phyloP scores from a whole-genome alignment of 805 yeast species.

The Sugiyamaella smithiae region DNA sequence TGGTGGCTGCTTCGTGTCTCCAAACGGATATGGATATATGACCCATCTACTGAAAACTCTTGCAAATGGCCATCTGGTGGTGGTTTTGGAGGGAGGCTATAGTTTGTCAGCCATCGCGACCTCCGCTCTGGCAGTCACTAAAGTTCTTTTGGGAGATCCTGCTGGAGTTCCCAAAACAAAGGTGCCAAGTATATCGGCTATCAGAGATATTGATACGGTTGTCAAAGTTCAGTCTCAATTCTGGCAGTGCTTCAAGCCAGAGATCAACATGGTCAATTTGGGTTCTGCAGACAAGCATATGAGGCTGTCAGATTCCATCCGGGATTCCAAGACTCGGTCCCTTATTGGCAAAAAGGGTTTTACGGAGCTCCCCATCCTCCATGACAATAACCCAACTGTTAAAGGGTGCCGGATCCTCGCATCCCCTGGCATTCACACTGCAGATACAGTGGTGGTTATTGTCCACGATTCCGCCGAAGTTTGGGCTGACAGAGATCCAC shows the following conservation, averaged over 20 bases:
- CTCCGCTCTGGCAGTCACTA: conserved; percentile 89
- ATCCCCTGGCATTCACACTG: conserved; percentile 59
- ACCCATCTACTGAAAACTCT: conserved; percentile 84
- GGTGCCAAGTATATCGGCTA: conserved; percentile 71
- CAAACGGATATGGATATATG: conserved; percentile 96
- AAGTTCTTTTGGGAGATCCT: conserved; percentile 90
- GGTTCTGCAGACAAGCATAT: conserved; percentile 4
- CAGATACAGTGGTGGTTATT: conserved; percentile 62
- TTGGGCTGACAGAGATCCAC: conserved; percentile 82
- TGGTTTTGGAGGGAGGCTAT: conserved; percentile 94
- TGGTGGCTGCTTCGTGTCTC: conserved; percentile 94
- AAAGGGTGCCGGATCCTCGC: conserved; percentile 65
- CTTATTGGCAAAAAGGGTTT: conserved; percentile 55
- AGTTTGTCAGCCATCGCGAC: conserved; percentile 86
- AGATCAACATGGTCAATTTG: conserved; percentile 34
- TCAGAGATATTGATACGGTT: conserved; percentile 79
- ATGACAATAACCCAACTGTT: conserved; percentile 36
- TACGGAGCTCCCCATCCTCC: conserved; percentile 62
- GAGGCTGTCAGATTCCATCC: conserved; percentile 56
- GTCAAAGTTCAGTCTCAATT: conserved; percentile 74
- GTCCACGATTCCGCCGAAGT: conserved; percentile 91
- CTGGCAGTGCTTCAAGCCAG: conserved; percentile 83
- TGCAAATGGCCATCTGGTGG: conserved; percentile 86
- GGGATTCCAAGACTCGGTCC: conserved; percentile 60
- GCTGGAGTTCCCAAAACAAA: conserved; percentile 71